Evolutionary conservation across 371 early-diverging fungal genomes (phyloP), one percentile per base, ranked within the genome.

Genomic region (Chytridium lagenaria): DNA sequence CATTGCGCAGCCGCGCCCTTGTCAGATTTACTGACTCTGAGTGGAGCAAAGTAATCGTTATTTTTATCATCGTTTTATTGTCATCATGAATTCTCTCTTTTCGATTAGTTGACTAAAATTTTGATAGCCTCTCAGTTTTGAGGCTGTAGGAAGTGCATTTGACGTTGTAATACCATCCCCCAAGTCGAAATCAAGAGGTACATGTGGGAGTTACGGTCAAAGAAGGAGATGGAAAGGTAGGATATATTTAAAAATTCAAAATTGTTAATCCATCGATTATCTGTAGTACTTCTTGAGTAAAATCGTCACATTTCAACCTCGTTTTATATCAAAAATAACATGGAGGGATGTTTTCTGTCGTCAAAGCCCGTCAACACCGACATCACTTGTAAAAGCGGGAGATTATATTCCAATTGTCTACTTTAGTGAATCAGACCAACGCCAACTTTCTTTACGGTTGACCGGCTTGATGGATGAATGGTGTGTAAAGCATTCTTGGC

Each of bases 241-340:
- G 66, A 16, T n/a, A 28, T 15, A 0, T 55, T n/a, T n/a, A n/a
- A n/a, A n/a, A n/a, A n/a, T n/a, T n/a, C n/a, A n/a, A n/a, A n/a
- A n/a, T n/a, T n/a, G n/a, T n/a, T n/a, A n/a, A n/a, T n/a, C n/a
- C n/a, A n/a, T n/a, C n/a, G n/a, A n/a, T n/a, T n/a, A n/a, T n/a
- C 59, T 38, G 2, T 70, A 92, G 81, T 91, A 86, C 74, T 87
- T 83, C 69, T 59, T 92, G 70, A 91, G 91, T 22, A 96, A 94
- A 80, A 86, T 97, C 1, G 91, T 98, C 22, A 93, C 95, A 0
- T 90, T 99, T 65, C 87, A 95, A 0, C 95, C 99, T 3, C 87
- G 99, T 1, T 99, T 92, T 78, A 90, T 97, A 12, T 69, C 97
- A 65, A 92, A 92, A 81, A 99, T 98, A 80, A 89, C 89, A 61